A percentile compares a stretch with the other conserved stretches of the same genome.
Conservation (phyloP, 805 yeast genomes). For the Candida andamanensis region DNA sequence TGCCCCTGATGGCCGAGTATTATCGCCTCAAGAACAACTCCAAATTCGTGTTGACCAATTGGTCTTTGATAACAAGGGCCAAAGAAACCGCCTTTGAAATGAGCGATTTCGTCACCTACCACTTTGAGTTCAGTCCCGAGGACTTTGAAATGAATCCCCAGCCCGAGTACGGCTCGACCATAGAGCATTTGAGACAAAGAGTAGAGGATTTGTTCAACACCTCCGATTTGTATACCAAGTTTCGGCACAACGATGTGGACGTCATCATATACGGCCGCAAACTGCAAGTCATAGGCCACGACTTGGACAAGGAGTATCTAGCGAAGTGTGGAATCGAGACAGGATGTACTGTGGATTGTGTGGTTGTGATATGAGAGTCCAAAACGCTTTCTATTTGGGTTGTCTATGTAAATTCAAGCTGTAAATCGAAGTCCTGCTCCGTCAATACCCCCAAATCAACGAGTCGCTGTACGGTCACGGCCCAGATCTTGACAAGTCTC, state of each 20-base stretch:
- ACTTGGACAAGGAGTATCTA: slow-evolving; percentile 25
- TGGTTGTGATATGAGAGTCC: slow-evolving; percentile 10
- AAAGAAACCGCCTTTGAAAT: slow-evolving; percentile 16
- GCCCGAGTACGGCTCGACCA: slow-evolving; percentile 65
- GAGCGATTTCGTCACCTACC: slow-evolving; percentile 43
- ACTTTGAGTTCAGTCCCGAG: slow-evolving; percentile 77
- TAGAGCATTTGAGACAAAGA: slow-evolving; percentile 56
- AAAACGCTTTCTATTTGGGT: slow-evolving; percentile 1
- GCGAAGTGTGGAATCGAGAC: slow-evolving; percentile 37
- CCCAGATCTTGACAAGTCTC: slow-evolving; percentile 56
- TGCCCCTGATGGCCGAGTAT: slow-evolving; percentile 19
- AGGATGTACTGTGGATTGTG: slow-evolving; percentile 35
- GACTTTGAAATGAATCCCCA: slow-evolving; percentile 59
- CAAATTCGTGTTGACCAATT: slow-evolving; percentile 20
- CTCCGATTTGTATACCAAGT: slow-evolving; percentile 22
- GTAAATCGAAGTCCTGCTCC: slow-evolving; percentile 18
- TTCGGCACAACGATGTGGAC: slow-evolving; percentile 5
- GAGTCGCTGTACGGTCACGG: slow-evolving; percentile 56
- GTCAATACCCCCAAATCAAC: slow-evolving; percentile 26
- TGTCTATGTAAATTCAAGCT: slow-evolving; percentile 11
- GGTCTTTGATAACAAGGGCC: slow-evolving; percentile 15
- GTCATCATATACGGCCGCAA: slow-evolving; percentile 28
- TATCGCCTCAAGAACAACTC: slow-evolving; percentile 23
- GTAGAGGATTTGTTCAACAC: slow-evolving; percentile 50
- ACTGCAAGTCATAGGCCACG: slow-evolving; percentile 18